A percentile compares a stretch with the other conserved stretches of the same genome.
phyloP scores from a whole-genome alignment of 2,329 filamentous ascomycete genomes.

The Apiospora saccharicola region DNA sequence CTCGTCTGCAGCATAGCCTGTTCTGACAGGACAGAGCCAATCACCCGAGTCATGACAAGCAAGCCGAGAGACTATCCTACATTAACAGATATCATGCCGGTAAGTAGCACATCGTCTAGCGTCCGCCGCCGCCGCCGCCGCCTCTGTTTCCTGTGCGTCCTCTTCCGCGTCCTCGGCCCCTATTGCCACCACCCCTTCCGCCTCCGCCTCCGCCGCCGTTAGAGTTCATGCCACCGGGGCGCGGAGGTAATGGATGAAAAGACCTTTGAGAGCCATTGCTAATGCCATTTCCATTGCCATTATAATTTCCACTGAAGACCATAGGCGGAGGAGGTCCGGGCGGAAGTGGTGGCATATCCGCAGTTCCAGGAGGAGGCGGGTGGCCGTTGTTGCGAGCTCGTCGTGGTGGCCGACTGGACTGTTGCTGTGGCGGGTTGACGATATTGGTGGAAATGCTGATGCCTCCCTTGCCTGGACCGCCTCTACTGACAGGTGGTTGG shows the following conservation, averaged over 20 bases:
- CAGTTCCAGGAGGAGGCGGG: conserved; percentile 1
- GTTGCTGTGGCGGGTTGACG: conserved; percentile 21
- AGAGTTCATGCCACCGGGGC: not conserved
- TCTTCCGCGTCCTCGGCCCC: not conserved
- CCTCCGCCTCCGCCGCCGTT: not conserved
- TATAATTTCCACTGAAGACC: not conserved
- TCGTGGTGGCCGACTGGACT: not conserved
- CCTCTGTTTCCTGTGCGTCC: conserved; percentile 1
- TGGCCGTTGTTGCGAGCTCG: not conserved
- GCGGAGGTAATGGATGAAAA: not conserved
- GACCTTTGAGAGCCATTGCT: conserved; percentile 4
- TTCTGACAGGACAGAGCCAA: not conserved
- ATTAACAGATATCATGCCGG: too few relatives aligned
- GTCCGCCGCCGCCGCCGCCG: not conserved
- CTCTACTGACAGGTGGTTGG: conserved; percentile 36
- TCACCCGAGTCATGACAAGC: not conserved
- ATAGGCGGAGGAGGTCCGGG: conserved; percentile 5
- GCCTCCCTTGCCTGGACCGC: conserved; percentile 30
- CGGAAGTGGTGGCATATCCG: not conserved
- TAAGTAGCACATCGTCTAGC: not conserved
- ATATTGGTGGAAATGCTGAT: conserved; percentile 42
- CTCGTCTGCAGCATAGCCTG: not conserved
- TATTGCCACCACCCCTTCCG: not conserved
- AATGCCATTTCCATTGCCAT: not conserved
- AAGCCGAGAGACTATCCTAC: not conserved